Percentiles rank a stretch among this genome's conserved stretches.
phyloP scores from a whole-genome alignment of 805 yeast species.

The Candida morakotiae region DNA sequence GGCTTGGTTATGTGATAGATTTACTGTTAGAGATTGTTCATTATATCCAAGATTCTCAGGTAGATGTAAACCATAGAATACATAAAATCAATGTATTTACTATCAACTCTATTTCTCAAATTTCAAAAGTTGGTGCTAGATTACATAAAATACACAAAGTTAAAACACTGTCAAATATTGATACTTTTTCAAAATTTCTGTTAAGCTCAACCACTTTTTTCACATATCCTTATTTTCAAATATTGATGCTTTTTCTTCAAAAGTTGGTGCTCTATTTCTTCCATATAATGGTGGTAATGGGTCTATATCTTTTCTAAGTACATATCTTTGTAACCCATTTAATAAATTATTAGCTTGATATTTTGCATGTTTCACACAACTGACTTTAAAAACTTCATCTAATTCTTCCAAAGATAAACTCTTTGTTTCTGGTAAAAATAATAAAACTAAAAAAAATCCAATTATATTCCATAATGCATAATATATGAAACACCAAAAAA shows the following conservation, averaged over 20 bases:
- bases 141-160: too few relatives aligned
- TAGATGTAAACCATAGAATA: slow-evolving; percentile 82
- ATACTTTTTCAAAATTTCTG: too few relatives aligned
- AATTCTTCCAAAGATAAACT: slow-evolving; percentile 71
- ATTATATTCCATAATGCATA: slow-evolving; percentile 81
- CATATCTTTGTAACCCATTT: slow-evolving; percentile 40
- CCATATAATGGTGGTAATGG: slow-evolving; percentile 54
- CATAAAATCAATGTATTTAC: too few relatives aligned
- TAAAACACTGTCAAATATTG: too few relatives aligned
- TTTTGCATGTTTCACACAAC: slow-evolving; percentile 50
- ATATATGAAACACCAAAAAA: slow-evolving; percentile 86
- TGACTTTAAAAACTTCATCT: slow-evolving; percentile 69
- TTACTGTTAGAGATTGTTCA: slow-evolving; percentile 97
- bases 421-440: slow-evolving; percentile 66
- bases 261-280: slow-evolving; percentile 55
- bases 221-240: too few relatives aligned
- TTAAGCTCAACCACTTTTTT: too few relatives aligned
- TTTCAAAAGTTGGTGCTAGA: too few relatives aligned
- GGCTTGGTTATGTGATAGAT: slow-evolving; percentile 97
- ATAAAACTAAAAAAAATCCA: slow-evolving; percentile 66
- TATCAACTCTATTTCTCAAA: too few relatives aligned
- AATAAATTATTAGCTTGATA: slow-evolving; percentile 27
- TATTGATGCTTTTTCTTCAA: slow-evolving; percentile 42
- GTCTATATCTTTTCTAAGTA: slow-evolving; percentile 42
- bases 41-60: slow-evolving; percentile 97